phyloP scores from a whole-genome alignment of 208 protist species.

The Trypanosoma conorhini region DNA sequence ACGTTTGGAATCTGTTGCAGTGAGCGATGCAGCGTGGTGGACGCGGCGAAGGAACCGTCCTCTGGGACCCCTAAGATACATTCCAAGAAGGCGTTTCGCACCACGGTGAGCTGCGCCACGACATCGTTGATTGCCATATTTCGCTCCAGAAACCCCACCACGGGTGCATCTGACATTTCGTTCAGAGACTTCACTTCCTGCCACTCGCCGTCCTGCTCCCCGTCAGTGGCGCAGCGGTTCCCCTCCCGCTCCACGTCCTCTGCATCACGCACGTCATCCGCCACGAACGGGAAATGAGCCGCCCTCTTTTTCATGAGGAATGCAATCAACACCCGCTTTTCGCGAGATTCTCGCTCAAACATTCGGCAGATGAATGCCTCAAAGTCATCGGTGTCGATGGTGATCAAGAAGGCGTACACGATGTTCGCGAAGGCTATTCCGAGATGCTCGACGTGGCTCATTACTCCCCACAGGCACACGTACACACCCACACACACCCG shows the following conservation, averaged over 20 bases:
- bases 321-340: slow-evolving; percentile 18
- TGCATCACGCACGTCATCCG: not conserved
- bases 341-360: slow-evolving; percentile 12
- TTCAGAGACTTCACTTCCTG: not conserved
- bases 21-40: not conserved
- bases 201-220: not conserved
- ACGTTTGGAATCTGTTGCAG: slow-evolving; percentile 12
- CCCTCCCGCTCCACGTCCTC: not conserved
- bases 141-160: slow-evolving; percentile 4
- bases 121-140: slow-evolving; percentile 13
- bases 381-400: slow-evolving; percentile 10
- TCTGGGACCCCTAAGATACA: not conserved
- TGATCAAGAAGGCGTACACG: slow-evolving; percentile 26
- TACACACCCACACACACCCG: too few relatives aligned
- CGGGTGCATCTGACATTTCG: not conserved
- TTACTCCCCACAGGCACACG: not conserved
- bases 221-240: not conserved
- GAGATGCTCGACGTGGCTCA: slow-evolving; percentile 21
- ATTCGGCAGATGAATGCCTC: slow-evolving; percentile 13
- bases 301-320: slow-evolving; percentile 28
- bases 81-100: slow-evolving; percentile 27
- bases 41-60: not conserved
- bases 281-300: not conserved
- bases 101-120: slow-evolving; percentile 25
- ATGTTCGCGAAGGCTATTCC: slow-evolving; percentile 36